Evolutionary conservation across 2,329 filamentous ascomycete species (phyloP), one percentile per base, ranked within the genome.

Genomic region (Epichloe amarillans): DNA sequence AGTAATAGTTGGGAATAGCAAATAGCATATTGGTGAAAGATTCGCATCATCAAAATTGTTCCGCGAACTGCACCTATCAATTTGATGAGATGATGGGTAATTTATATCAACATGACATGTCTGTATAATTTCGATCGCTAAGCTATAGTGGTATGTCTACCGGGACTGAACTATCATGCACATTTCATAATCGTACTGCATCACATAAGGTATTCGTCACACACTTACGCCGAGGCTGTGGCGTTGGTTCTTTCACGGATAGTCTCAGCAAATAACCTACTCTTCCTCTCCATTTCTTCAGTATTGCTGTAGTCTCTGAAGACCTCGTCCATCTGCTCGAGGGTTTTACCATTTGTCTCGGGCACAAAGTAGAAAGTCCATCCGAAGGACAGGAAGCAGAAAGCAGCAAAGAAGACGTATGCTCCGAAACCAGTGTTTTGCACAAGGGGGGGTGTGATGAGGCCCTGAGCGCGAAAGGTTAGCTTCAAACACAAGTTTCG

Each of bases 351-450:
- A 26, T 72, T 76, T 1, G 78, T 82, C 59, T 83, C 79, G 0
- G 76, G 78, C 0, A 79, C 72, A 53, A 75, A 76, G 50, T 73
- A 70, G 56, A 64, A 77, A 0, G 73, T 72, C 71, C 75, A 82
- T 5, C 60, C 40, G 33, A 63, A 60, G n/a, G 80, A 73, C 26
- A 78, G 65, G 63, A 79, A 75, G 67, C 75, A 79, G 43, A 82
- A 81, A 30, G 63, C 72, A 4, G 74, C 70, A 59, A 81, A 83
- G 54, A 82, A 79, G 54, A 82, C 66, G 60, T 80, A 83, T 0
- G 76, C 73, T 2, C 74, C 75, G 37, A 57, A 65, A 1, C 60
- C 60, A 8, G 56, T 76, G 46, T 76, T 72, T 51, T 78, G 67
- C 5, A 84, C 71, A 4, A 83, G 68, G 1, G 68, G 1, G 77